A percentile compares a stretch with the other conserved stretches of the same genome.
These are phyloP conservation scores for Aciculosporium take DNA, from an alignment of 2,329 filamentous ascomycete species.

Conservation along the genomic window DNA sequence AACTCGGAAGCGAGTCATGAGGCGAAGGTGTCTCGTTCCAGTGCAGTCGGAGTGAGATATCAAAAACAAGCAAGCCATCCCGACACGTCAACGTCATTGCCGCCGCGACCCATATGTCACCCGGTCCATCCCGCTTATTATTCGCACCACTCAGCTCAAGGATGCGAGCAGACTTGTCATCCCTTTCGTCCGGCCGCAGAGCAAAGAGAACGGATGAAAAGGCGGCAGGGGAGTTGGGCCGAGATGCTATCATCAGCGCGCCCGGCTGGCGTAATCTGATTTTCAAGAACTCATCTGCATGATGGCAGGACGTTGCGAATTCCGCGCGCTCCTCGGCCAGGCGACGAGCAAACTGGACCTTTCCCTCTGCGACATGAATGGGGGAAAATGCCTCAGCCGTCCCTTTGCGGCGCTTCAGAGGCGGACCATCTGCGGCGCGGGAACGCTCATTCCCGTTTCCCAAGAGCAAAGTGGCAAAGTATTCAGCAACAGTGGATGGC, in stretches of 20 bases:
- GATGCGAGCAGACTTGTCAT: constrained; percentile 9
- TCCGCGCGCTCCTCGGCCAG: constrained; percentile 8
- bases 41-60: constrained; percentile 21
- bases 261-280: constrained; percentile 8
- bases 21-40: constrained; percentile 28
- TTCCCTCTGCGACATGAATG: constrained; percentile 14
- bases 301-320: constrained; percentile 6
- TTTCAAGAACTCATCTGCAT: constrained; percentile 11
- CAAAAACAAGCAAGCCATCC: constrained; percentile 14
- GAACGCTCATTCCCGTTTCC: constrained; percentile 4
- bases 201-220: constrained; percentile 9
- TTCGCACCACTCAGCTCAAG: constrained; percentile 7
- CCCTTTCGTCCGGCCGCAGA: constrained; percentile 12
- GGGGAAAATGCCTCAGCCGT: constrained; percentile 6
- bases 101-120: constrained; percentile 22
- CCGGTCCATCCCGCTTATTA: constrained; percentile 11
- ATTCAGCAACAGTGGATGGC: constrained; percentile 12
- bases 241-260: constrained; percentile 10
- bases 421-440: constrained; percentile 7
- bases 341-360: constrained; percentile 15
- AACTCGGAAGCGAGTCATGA: constrained; percentile 16
- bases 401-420: constrained; percentile 20
- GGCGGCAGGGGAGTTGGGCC: constrained; percentile 4
- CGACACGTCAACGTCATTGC: constrained; percentile 17
- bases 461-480: constrained; percentile 11